Base-by-base conservation (phyloP, 345 rosid species). In the Atalantia buxifolia region DNA sequence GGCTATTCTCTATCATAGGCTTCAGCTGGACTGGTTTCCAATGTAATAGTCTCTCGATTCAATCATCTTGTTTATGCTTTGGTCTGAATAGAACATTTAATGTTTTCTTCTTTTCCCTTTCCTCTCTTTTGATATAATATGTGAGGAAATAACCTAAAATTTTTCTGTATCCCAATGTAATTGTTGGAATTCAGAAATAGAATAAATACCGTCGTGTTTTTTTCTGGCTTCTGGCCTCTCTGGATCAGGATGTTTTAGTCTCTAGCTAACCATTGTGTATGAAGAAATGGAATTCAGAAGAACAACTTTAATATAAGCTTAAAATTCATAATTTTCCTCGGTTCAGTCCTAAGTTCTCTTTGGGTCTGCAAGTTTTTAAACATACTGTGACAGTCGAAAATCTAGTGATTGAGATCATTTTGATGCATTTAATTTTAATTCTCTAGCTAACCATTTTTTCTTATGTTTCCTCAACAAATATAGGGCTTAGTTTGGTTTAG, bases 1-100 rank as follows among this genome's bases (percentile, higher is more conserved):
- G 50, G 99, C 99, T 75, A 80, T 97, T 85, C 91, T 97, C 71
- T 94, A 97, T 86, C 99, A 94, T 84, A 86, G 90, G 79, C 94
- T 97, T 79, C 98, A 92, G 85, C 92, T 97, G 79, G 98, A 97
- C 86, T 97, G 99, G 99, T 92, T 94, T 77, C 89, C 99, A 71
- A 83, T 84, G 99, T 94, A 93, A 87, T 79, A 42, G 9, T 77
- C 80, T 84, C 60, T 77, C 69, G 18, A 60, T 60, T 59, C 42
- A 74, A n/a, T 38, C 59, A 24, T 59, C 65, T 70, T 60, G 35
- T 66, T 59, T 83, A 25, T 80, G 55, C 53, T 30, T 78, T 70
- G 45, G 18, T 66, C 56, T n/a, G 22, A 63, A 33, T 33, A 3
- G 35, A 0, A 40, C 38, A 24, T 66, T 36, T 73, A 31, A 48